Percentiles rank a stretch among this genome's conserved stretches.
Evolutionary conservation across 306 rosid species (phyloP).

Genomic region (Echinosophora koreensis): DNA sequence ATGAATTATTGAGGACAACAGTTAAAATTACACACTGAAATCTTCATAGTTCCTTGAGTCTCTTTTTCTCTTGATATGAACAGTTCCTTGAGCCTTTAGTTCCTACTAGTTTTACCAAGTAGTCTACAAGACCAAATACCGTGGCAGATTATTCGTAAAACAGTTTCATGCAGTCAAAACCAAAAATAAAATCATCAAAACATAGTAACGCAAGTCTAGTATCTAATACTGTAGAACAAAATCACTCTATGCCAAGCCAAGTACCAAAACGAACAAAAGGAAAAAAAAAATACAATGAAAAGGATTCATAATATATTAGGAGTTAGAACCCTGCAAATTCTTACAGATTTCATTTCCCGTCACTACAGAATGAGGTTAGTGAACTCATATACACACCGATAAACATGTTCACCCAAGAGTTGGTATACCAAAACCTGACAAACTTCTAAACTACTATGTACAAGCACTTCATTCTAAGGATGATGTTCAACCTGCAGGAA

Average conservation of each 20-base stretch:
- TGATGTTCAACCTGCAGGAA: conserved; percentile 56
- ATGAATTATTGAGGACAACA: too few species aligned
- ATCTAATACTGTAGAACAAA: background rate
- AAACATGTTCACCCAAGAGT: conserved; percentile 39
- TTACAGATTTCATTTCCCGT: conserved; percentile 49
- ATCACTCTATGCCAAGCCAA: background rate
- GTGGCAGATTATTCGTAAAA: background rate
- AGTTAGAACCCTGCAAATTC: conserved; percentile 37
- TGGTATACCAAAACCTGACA: conserved; percentile 31
- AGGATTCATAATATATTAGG: conserved; percentile 4
- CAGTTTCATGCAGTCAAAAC: background rate
- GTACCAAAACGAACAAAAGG: background rate
- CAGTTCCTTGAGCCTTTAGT: background rate
- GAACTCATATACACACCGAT: conserved; percentile 40
- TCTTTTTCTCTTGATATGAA: too few species aligned
- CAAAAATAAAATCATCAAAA: background rate
- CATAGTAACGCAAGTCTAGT: background rate
- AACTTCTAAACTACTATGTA: conserved; percentile 59
- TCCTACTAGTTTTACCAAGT: background rate
- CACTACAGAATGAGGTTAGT: conserved; percentile 48
- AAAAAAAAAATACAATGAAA: background rate
- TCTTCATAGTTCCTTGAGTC: too few species aligned
- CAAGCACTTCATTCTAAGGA: conserved; percentile 46
- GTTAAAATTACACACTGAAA: too few species aligned
- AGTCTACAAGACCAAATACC: background rate